Base-by-base conservation (phyloP, 2,329 filamentous ascomycete species). In the Colletotrichum nymphaeae region DNA sequence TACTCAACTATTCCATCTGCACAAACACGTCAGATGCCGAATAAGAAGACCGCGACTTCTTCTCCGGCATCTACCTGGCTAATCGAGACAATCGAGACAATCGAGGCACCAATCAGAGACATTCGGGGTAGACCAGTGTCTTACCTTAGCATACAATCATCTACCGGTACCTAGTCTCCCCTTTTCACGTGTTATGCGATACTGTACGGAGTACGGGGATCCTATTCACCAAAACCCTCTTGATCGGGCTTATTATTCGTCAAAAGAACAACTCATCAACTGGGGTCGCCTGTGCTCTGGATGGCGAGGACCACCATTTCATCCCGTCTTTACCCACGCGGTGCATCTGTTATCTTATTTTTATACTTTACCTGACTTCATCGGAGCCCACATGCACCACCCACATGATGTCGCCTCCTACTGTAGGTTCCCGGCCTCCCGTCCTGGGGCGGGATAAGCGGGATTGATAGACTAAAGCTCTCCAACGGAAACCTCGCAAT, bases 361-460 rank as follows among this genome's bases (percentile, higher is more conserved):
- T 65, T 37, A 22, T 49, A 19, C 64, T 59, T 59, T 55, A 7
- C 26, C 63, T 57, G 46, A 60, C 64, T 62, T 62, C 63, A 62
- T 67, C 26, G 35, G 57, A 71, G 46, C 46, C 26, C 63, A 60
- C 68, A 28, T 55, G 8, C 63, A n/a, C 42, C 56, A 67, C 60
- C 68, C 68, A 24, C 68, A 32, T 66, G 35, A 65, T 64, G 62
- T 56, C 68, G 46, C 63, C 63, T 67, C 68, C 32, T 6, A 35
- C 32, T 12, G 11, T 35, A 16, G 8, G 9, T 37, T 37, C 52
- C 35, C 14, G 14, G 26, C 46, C 12, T 30, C 26, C 55, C 35
- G 46, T 32, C 26, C n/a, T 28, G 22, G 42, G n/a, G 49, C 68
- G 68, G 63, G 56, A 49, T 56, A 49, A 26, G 49, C 68, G 69